A percentile compares a stretch with the other conserved stretches of the same genome.
Evolutionary conservation across 352 stramenopile species (phyloP).

Genomic region (Aphanomyces invadans): DNA sequence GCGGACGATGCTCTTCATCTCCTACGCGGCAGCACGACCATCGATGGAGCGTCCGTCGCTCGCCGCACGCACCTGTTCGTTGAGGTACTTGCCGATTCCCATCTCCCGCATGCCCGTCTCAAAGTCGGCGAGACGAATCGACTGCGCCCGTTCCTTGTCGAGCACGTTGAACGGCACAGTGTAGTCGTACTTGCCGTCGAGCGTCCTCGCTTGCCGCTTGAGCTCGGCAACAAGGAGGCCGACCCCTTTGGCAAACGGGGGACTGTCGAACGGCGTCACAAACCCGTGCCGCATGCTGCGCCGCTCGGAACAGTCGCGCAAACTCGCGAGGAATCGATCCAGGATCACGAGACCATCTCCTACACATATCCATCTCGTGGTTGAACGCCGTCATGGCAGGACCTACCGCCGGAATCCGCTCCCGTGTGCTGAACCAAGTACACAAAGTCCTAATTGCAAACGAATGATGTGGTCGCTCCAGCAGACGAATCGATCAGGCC

Average conservation of each 20-base stretch:
- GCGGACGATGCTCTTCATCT: conserved; percentile 73
- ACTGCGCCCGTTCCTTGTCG: conserved; percentile 57
- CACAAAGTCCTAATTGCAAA: conserved; percentile 35
- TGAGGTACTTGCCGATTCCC: conserved; percentile 61
- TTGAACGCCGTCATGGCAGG: no score
- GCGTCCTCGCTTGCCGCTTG: conserved; percentile 67
- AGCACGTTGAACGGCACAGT: conserved; percentile 60
- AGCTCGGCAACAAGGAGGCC: conserved; percentile 61
- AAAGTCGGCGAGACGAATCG: conserved; percentile 68
- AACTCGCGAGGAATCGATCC: conserved; percentile 57
- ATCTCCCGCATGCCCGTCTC: conserved; percentile 59
- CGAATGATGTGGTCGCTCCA: background rate
- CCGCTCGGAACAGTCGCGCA: conserved; percentile 60
- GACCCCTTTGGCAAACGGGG: conserved; percentile 63
- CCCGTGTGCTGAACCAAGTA: conserved; percentile 71
- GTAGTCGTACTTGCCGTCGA: conserved; percentile 70
- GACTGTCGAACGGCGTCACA: conserved; percentile 73
- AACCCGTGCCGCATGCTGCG: conserved; percentile 82
- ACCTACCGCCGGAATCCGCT: conserved; percentile 49
- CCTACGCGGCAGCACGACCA: conserved; percentile 36
- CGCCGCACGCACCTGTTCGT: conserved; percentile 25
- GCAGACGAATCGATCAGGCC: background rate
- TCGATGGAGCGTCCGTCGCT: background rate
- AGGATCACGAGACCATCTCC: conserved; percentile 49
- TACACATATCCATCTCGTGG: background rate